These are phyloP conservation scores for Ogataea neopini DNA, from an alignment of 805 yeast genomes.

Conservation along the genomic window DNA sequence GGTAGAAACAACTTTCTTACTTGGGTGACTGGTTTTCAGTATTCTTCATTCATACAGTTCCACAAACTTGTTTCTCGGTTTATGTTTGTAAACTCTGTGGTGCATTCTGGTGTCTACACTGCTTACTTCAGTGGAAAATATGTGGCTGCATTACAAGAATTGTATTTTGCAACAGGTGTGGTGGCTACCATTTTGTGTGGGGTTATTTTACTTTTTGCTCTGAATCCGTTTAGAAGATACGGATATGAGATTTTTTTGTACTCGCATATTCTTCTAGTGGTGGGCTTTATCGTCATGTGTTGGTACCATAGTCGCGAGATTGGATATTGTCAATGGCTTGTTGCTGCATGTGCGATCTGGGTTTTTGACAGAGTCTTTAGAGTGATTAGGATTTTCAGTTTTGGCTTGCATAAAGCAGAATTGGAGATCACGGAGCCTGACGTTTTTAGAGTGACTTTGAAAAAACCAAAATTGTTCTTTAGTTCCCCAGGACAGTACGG, in stretches of 20 bases:
- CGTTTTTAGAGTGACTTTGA: slow-evolving; percentile 45
- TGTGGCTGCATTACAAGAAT: slow-evolving; percentile 8
- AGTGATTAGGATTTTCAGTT: slow-evolving; percentile 31
- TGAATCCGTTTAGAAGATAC: slow-evolving; percentile 49
- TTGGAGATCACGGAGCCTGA: slow-evolving; percentile 27
- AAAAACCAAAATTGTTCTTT: slow-evolving; percentile 52
- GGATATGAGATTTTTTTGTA: slow-evolving; percentile 62
- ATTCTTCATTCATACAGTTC: slow-evolving; percentile 47
- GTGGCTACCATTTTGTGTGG: slow-evolving; percentile 45
- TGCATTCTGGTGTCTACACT: slow-evolving; percentile 41
- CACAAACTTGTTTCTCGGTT: slow-evolving; percentile 70
- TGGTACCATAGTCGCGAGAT: slow-evolving; percentile 55
- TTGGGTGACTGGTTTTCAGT: slow-evolving; percentile 46
- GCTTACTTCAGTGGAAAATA: slow-evolving; percentile 10
- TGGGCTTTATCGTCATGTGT: slow-evolving; percentile 51
- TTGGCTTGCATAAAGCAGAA: slow-evolving; percentile 28
- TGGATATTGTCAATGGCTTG: slow-evolving; percentile 38
- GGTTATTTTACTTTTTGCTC: slow-evolving; percentile 48
- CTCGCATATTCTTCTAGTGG: slow-evolving; percentile 58
- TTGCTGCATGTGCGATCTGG: slow-evolving; percentile 49
- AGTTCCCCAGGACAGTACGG: slow-evolving; percentile 59
- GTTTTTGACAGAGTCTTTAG: slow-evolving; percentile 51
- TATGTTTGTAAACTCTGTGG: slow-evolving; percentile 11
- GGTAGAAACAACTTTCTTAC: slow-evolving; percentile 48
- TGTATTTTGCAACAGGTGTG: slow-evolving; percentile 35